Percentiles rank a stretch among this genome's conserved stretches.
Evolutionary conservation across 768 basidiomycete genomes (phyloP).

Genomic region (Suillus placidus): DNA sequence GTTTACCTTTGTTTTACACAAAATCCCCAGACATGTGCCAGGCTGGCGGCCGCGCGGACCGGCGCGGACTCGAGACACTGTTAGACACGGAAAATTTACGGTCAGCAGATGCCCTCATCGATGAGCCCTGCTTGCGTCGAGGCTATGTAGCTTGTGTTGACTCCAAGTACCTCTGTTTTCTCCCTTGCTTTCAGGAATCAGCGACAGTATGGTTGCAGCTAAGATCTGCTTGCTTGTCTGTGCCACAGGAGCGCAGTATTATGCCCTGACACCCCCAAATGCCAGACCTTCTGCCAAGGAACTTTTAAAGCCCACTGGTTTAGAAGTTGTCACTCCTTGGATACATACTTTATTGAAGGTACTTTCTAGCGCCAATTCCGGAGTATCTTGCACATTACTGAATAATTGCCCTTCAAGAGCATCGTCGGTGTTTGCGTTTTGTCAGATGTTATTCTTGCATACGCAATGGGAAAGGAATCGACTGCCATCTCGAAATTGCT

Average conservation of each 20-base stretch:
- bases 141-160: neutral
- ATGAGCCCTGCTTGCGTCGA: neutral
- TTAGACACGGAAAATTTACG: too few species aligned
- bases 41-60: too few species aligned
- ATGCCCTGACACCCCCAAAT: constrained; percentile 8
- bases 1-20: neutral
- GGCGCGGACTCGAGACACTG: too few species aligned
- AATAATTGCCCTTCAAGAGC: neutral
- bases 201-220: neutral
- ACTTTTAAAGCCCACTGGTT: neutral
- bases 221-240: constrained; percentile 8
- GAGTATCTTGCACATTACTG: neutral
- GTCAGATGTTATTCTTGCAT: constrained; percentile 5
- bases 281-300: constrained; percentile 7
- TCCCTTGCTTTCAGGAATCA: neutral
- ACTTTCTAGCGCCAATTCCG: neutral
- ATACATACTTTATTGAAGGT: neutral
- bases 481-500: neutral
- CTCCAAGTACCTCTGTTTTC: neutral
- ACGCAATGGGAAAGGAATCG: neutral
- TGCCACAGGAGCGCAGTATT: constrained; percentile 3
- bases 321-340: neutral
- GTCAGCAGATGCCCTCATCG: too few species aligned
- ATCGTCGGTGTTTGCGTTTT: neutral
- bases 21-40: too few species aligned